These are phyloP conservation scores for Asterophora lycoperdoides DNA, from an alignment of 768 basidiomycete species.

Conservation along the genomic window DNA sequence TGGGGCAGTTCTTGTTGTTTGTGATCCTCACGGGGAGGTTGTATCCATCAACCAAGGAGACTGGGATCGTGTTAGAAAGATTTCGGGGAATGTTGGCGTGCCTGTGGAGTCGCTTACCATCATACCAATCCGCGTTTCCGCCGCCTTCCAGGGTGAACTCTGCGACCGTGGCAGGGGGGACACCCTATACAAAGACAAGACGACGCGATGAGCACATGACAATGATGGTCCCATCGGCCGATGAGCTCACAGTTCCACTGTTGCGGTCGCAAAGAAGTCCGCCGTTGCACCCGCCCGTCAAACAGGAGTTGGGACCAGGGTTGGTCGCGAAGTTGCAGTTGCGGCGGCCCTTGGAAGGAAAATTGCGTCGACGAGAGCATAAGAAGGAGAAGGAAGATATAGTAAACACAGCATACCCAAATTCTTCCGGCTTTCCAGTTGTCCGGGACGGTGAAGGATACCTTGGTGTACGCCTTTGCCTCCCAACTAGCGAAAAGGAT, in stretches of 20 bases:
- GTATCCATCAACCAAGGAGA: constrained; percentile 57
- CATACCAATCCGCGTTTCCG: constrained; percentile 51
- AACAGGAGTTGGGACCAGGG: constrained; percentile 55
- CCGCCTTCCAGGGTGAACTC: constrained; percentile 56
- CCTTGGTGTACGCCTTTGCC: constrained; percentile 7
- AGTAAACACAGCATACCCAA: constrained; percentile 13
- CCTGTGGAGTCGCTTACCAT: constrained; percentile 38
- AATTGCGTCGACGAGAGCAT: too few species aligned
- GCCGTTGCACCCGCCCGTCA: constrained; percentile 66
- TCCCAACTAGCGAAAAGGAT: constrained; percentile 5
- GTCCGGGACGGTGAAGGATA: constrained; percentile 9
- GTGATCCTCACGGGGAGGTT: constrained; percentile 53
- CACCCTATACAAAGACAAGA: constrained; percentile 31
- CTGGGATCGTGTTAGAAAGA: too few species aligned
- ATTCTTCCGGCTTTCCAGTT: constrained; percentile 15
- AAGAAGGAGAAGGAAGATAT: too few species aligned
- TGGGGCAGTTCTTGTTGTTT: constrained; percentile 43
- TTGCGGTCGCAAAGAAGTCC: constrained; percentile 53
- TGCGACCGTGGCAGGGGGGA: constrained; percentile 67
- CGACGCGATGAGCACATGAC: too few species aligned
- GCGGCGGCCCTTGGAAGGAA: constrained; percentile 48
- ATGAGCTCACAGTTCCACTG: constrained; percentile 43
- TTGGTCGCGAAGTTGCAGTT: constrained; percentile 57
- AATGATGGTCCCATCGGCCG: too few species aligned
- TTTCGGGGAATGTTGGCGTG: neutral